Percentiles rank a stretch among this genome's conserved stretches.
Conservation (phyloP, 148 eudicot genomes). For the Vaccinium vitisidaea region DNA sequence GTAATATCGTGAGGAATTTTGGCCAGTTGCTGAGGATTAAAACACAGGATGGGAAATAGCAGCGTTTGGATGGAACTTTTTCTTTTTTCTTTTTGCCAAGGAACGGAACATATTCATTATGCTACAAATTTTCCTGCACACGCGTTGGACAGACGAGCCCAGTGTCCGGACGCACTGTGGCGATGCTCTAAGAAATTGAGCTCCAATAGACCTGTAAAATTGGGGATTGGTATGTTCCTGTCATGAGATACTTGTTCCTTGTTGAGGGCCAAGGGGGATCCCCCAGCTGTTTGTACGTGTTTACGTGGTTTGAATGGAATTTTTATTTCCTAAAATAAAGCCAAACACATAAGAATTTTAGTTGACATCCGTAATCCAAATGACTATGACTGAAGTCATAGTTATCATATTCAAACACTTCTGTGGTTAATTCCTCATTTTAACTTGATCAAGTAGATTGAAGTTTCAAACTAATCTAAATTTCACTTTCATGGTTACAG, state of each 20-base stretch:
- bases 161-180: not conserved
- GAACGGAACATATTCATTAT: not conserved
- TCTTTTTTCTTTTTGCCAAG: no score
- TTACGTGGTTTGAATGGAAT: not conserved
- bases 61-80: not conserved
- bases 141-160: not conserved
- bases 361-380: not conserved
- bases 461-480: not conserved
- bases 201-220: not conserved
- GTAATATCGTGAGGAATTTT: not conserved
- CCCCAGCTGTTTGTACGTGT: not conserved
- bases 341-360: not conserved
- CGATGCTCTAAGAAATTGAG: not conserved
- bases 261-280: not conserved
- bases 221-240: not conserved
- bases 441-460: not conserved
- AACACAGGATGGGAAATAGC: not conserved
- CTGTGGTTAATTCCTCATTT: not conserved
- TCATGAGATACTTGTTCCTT: not conserved
- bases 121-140: not conserved
- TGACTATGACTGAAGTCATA: not conserved
- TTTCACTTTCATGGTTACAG: slow-evolving; percentile 28
- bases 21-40: not conserved
- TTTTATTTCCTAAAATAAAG: not conserved
- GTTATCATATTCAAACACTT: not conserved